Evolutionary conservation across 305 asterid genomes (phyloP), one percentile per base, ranked within the genome.

Genomic region (Fraxinus ornus): DNA sequence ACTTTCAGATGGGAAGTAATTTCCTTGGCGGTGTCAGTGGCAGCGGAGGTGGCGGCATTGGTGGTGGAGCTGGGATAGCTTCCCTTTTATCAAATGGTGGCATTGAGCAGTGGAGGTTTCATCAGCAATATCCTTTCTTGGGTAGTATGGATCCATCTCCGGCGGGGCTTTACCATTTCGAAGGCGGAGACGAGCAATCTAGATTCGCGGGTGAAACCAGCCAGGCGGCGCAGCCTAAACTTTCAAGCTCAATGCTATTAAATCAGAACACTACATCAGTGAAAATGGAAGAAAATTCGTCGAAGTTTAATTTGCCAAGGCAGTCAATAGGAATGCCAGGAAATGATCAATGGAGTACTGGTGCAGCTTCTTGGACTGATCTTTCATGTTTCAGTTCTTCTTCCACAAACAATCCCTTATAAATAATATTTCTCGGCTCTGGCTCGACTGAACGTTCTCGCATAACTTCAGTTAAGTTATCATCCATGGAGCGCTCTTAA

Each of bases 1-100:
- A 79, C 44, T 91, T 84, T 70, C 87, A 87, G 55, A 83, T 88
- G 10, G 85, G 73, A 12, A 35, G 78, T 15, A 35, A 10, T 36
- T 77, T 49, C n/a, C 66, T 77, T 17, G 68, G 70, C 1, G 7
- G 44, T 49, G 68, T 39, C 17, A 7, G 28, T 47, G 66, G 79
- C 30, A 64, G 39, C 13, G 79, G 79, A 55, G 66, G 68, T 0
- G 3, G 70, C 17, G 68, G 41, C 28, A 7, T 37, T 76, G 79
- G 80, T 49, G 80, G 41, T 17, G 80, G 80, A 57, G 26, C 10
- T n/a, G 66, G 66, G 24, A 19, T 76, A 47, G 80, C 80, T 77
- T 28, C 71, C 17, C 80, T 77, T 77, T 28, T 77, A 19, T 30
- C 80, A 55, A 77, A 37, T 60, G 24, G 71, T 52, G 80, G 71